Evolutionary conservation across 2,329 filamentous ascomycete species (phyloP).

Genomic region (Penicillium paneum): DNA sequence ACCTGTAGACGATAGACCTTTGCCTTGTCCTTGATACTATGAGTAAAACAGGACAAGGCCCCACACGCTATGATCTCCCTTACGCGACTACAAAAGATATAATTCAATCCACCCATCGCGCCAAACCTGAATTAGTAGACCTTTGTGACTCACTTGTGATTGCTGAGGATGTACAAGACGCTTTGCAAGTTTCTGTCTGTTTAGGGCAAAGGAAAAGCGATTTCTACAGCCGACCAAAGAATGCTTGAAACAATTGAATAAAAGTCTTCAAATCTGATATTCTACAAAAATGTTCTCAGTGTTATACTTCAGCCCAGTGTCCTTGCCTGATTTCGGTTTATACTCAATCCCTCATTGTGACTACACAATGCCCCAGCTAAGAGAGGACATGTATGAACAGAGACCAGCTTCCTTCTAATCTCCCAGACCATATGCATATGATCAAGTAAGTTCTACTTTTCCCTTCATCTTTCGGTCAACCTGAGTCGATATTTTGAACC

Average conservation of each 20-base stretch:
- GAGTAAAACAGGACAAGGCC: slow-evolving; percentile 4
- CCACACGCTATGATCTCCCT: slow-evolving; percentile 14
- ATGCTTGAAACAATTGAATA: background rate
- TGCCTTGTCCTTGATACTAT: slow-evolving; percentile 9
- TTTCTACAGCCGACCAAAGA: background rate
- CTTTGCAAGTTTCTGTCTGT: background rate
- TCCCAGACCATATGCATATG: background rate
- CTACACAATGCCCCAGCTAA: background rate
- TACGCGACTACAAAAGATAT: slow-evolving; percentile 19
- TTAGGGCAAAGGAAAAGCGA: background rate
- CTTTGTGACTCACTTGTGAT: background rate
- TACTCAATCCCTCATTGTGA: background rate
- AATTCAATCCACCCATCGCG: slow-evolving; percentile 18
- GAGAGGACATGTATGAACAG: background rate
- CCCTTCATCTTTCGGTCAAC: background rate
- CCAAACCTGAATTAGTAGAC: slow-evolving; percentile 12
- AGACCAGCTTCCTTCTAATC: background rate
- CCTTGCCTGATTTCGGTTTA: background rate
- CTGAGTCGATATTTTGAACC: background rate
- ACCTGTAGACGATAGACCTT: slow-evolving; percentile 24
- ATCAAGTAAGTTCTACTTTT: background rate
- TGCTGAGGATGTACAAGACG: background rate
- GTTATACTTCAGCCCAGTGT: background rate
- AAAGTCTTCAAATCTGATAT: background rate
- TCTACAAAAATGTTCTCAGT: background rate